Percentiles rank a stretch among this genome's conserved stretches.
Evolutionary conservation across 75 land plant genomes (phyloP).

Genomic region (Cunninghamia lanceolata): DNA sequence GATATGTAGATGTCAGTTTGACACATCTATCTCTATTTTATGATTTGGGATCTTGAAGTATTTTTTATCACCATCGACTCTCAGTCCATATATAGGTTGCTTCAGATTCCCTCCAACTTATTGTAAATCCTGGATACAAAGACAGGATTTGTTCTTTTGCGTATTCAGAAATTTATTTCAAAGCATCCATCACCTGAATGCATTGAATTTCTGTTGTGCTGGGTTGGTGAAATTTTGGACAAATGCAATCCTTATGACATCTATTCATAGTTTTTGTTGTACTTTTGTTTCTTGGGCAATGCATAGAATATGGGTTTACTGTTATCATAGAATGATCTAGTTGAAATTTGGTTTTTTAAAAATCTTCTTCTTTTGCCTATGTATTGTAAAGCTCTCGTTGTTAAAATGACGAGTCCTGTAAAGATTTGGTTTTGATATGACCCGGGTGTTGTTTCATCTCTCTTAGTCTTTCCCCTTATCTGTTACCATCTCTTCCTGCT

Average conservation of each 20-base stretch:
- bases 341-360: neutral
- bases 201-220: neutral
- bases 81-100: neutral
- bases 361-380: neutral
- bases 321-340: neutral
- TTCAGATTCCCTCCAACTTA: neutral
- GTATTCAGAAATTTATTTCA: neutral
- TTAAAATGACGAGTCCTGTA: neutral
- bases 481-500: neutral
- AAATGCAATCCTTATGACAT: neutral
- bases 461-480: too few species aligned
- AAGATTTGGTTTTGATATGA: neutral
- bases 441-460: neutral
- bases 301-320: neutral
- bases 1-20: neutral
- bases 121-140: neutral
- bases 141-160: neutral
- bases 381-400: too few species aligned
- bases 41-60: constrained; percentile 5
- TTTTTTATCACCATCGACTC: neutral
- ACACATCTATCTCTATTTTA: neutral
- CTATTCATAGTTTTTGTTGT: neutral
- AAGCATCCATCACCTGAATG: neutral
- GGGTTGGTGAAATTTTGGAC: constrained; percentile 2
- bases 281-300: neutral